phyloP scores from a whole-genome alignment of 768 basidiomycete genomes.

The Kwoniella dendrophila region DNA sequence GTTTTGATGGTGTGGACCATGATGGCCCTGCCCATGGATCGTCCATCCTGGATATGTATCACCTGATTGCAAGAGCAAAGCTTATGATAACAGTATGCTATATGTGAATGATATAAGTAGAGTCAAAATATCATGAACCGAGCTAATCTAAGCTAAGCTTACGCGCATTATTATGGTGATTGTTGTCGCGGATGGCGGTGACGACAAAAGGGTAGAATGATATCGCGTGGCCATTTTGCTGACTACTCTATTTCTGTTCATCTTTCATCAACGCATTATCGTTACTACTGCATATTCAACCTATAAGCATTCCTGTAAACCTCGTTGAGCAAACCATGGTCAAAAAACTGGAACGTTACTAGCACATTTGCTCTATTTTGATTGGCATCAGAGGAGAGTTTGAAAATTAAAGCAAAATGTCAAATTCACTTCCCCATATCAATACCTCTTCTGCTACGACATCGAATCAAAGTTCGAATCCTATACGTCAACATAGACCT shows the following conservation, averaged over 20 bases:
- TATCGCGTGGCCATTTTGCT: too few relatives aligned
- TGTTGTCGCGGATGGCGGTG: too few relatives aligned
- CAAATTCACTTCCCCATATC: background rate
- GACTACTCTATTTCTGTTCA: too few relatives aligned
- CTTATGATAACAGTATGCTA: background rate
- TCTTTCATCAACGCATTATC: too few relatives aligned
- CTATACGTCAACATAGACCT: conserved; percentile 1
- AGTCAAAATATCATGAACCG: background rate
- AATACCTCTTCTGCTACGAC: background rate
- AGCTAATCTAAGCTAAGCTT: too few relatives aligned
- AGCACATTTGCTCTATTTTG: too few relatives aligned
- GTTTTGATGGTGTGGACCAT: conserved; percentile 37
- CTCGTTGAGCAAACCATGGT: too few relatives aligned
- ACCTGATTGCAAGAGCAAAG: background rate
- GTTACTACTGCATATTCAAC: background rate
- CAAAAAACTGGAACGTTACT: too few relatives aligned
- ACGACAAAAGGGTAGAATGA: too few relatives aligned
- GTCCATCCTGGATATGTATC: conserved; percentile 23
- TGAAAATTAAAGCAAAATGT: background rate
- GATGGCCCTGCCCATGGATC: conserved; percentile 48
- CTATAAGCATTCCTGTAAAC: too few relatives aligned
- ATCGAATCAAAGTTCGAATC: conserved; percentile 2
- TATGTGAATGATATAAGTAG: background rate
- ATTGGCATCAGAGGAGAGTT: too few relatives aligned
- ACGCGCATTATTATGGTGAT: too few relatives aligned